Evolutionary conservation across 2,329 filamentous ascomycete genomes (phyloP).

Genomic region (Orbilia ellipsospora): DNA sequence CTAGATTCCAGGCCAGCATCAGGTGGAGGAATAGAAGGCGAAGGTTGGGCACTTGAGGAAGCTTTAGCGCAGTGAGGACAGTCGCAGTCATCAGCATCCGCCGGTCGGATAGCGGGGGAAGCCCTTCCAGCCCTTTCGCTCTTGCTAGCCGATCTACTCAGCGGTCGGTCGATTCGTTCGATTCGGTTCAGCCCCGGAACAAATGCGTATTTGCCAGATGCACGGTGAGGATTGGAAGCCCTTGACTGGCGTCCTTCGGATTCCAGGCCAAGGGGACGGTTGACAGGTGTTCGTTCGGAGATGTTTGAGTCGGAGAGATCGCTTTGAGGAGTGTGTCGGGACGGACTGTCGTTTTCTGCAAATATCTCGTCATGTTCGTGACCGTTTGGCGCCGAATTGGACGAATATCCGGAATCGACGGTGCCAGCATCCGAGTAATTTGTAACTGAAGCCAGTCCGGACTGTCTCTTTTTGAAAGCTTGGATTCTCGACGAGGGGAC

Average conservation of each 20-base stretch:
- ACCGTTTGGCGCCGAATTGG: slow-evolving; percentile 56
- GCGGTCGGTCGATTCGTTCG: slow-evolving; percentile 55
- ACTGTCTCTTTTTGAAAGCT: slow-evolving; percentile 56
- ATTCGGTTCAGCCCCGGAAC: slow-evolving; percentile 55
- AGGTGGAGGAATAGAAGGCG: slow-evolving; percentile 56
- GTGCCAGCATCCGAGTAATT: slow-evolving; percentile 57
- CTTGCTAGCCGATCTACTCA: slow-evolving; percentile 55
- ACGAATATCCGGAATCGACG: slow-evolving; percentile 58
- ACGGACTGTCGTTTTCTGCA: slow-evolving; percentile 47
- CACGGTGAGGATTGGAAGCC: slow-evolving; percentile 52
- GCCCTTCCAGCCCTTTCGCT: slow-evolving; percentile 56
- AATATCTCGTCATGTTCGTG: slow-evolving; percentile 46
- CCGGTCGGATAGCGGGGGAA: slow-evolving; percentile 57
- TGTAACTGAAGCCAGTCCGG: slow-evolving; percentile 56
- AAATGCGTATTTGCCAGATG: slow-evolving; percentile 55
- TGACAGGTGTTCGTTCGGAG: slow-evolving; percentile 56
- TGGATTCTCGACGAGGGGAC: slow-evolving; percentile 55
- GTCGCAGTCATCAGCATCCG: slow-evolving; percentile 58
- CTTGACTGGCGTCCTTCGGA: slow-evolving; percentile 47
- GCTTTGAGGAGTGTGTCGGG: slow-evolving; percentile 57
- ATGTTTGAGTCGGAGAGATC: slow-evolving; percentile 57
- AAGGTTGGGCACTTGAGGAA: slow-evolving; percentile 54
- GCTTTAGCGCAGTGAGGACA: slow-evolving; percentile 58
- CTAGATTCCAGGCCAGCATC: slow-evolving; percentile 52
- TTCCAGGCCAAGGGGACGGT: slow-evolving; percentile 49